Evolutionary conservation across 2,329 filamentous ascomycete species (phyloP).

Genomic region (Phoma herbarum): DNA sequence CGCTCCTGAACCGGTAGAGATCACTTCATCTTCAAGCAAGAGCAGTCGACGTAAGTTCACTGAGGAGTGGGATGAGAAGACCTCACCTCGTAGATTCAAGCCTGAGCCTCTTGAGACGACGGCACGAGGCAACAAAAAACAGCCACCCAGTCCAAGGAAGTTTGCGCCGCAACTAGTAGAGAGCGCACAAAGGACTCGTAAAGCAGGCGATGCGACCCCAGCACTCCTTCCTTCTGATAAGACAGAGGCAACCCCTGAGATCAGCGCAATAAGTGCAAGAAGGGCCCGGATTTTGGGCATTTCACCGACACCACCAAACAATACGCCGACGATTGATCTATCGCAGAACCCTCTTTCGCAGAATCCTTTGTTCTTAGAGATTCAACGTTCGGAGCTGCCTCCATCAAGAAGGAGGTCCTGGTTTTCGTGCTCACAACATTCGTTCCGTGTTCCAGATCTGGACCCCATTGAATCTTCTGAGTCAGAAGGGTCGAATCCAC

Average conservation of each 20-base stretch:
- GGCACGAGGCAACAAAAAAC: constrained; percentile 31
- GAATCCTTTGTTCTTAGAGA: constrained; percentile 49
- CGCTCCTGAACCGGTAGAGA: constrained; percentile 41
- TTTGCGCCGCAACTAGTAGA: constrained; percentile 86
- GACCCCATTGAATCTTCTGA: constrained; percentile 70
- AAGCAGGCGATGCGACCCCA: constrained; percentile 69
- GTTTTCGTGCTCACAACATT: constrained; percentile 58
- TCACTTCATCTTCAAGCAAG: constrained; percentile 30
- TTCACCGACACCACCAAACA: constrained; percentile 55
- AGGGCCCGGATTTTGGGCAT: constrained; percentile 56
- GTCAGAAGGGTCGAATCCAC: constrained; percentile 59
- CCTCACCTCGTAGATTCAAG: constrained; percentile 38
- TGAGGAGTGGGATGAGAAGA: constrained; percentile 38
- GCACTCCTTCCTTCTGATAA: constrained; percentile 72
- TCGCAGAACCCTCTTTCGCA: constrained; percentile 43
- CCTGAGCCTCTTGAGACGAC: constrained; percentile 43
- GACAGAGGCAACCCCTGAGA: constrained; percentile 72
- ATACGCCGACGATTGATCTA: constrained; percentile 46
- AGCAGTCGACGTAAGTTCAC: constrained; percentile 42
- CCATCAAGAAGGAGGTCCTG: constrained; percentile 44
- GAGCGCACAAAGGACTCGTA: constrained; percentile 75
- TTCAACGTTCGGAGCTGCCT: constrained; percentile 47
- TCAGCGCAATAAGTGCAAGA: constrained; percentile 33
- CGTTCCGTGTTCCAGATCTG: constrained; percentile 68
- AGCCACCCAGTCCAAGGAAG: constrained; percentile 50